Percentiles rank a stretch among this genome's conserved stretches.
phyloP scores from a whole-genome alignment of 495 filamentous ascomycete species.

The Penicillium cosmopolitanum region DNA sequence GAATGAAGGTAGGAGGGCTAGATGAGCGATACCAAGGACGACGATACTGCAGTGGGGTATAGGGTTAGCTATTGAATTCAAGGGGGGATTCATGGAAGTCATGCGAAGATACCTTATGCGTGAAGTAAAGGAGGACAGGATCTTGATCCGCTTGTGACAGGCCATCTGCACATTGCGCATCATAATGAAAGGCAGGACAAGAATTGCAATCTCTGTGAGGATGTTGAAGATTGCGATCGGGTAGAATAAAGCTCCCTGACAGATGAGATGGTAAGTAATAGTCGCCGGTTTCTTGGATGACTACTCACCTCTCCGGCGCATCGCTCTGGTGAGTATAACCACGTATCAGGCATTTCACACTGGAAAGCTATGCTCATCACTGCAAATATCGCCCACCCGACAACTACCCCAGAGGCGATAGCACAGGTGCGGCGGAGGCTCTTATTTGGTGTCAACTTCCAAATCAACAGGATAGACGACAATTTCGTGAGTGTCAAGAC shows the following conservation, averaged over 20 bases:
- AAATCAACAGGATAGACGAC: constrained; percentile 28
- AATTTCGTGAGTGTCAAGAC: constrained; percentile 20
- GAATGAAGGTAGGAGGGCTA: constrained; percentile 27
- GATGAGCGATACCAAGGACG: constrained; percentile 24
- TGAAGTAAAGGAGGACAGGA: constrained; percentile 28
- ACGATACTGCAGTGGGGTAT: constrained; percentile 20
- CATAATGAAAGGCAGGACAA: constrained; percentile 29
- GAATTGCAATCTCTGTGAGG: constrained; percentile 27
- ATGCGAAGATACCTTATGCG: constrained; percentile 21
- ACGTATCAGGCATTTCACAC: constrained; percentile 27
- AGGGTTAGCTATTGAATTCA: background rate
- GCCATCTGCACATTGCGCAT: constrained; percentile 31
- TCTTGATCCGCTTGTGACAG: constrained; percentile 24
- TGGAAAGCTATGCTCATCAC: constrained; percentile 31
- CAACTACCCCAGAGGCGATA: constrained; percentile 13
- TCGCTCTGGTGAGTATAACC: constrained; percentile 30
- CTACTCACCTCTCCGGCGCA: constrained; percentile 25
- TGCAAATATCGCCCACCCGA: constrained; percentile 27
- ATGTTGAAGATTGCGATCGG: constrained; percentile 29
- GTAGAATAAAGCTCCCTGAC: constrained; percentile 26
- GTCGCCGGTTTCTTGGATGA: background rate
- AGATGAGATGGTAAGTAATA: too few species aligned
- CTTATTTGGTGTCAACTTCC: constrained; percentile 30
- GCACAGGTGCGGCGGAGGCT: constrained; percentile 20
- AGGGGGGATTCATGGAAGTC: background rate